Base-by-base conservation (phyloP, 2,329 filamentous ascomycete species). In the Mycogone perniciosa region DNA sequence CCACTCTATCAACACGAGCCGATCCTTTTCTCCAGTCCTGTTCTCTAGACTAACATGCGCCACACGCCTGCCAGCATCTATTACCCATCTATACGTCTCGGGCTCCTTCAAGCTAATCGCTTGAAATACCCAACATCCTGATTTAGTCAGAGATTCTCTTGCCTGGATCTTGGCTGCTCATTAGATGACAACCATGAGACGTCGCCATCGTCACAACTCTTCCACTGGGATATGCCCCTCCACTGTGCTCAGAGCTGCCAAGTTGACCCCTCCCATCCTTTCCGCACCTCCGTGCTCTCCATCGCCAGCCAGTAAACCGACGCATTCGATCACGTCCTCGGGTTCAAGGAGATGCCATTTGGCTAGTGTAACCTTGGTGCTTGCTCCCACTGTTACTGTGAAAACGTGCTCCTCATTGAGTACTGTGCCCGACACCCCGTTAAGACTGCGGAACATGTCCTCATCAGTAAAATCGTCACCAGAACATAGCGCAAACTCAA, bases 381-480 rank as follows among this genome's bases (percentile, higher is more conserved):
- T 93, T 5, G 90, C 86, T 3, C 93, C 93, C 3, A 97, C 89
- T 0, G 90, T 96, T 40, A 95, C 89, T 2, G 89, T 89, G 70
- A 95, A 97, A 56, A 95, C 81, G 62, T 90, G 81, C 34, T 89
- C 73, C 11, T 64, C 56, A 65, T 69, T 70, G 56, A 63, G 77
- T 67, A 70, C 84, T 64, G 62, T 78, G 67, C 72, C 76, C 2
- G 74, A 76, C 4, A 79, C 66, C 1, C 71, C 74, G 60, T 83
- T 83, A 41, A 97, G 77, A 10, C 89, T 85, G 50, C 89, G 87
- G 81, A 97, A 97, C 82, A 85, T 84, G 85, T 95, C 92, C 77
- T 99, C 93, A 65, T 99, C 93, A 5, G 93, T 99, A 60, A 93
- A 95, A 64, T 99, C 93, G 67, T 99, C 93, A 39, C 93, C 93